Evolutionary conservation across 352 stramenopile genomes (phyloP), one percentile per base, ranked within the genome.

Genomic region (Phytophthora pini): DNA sequence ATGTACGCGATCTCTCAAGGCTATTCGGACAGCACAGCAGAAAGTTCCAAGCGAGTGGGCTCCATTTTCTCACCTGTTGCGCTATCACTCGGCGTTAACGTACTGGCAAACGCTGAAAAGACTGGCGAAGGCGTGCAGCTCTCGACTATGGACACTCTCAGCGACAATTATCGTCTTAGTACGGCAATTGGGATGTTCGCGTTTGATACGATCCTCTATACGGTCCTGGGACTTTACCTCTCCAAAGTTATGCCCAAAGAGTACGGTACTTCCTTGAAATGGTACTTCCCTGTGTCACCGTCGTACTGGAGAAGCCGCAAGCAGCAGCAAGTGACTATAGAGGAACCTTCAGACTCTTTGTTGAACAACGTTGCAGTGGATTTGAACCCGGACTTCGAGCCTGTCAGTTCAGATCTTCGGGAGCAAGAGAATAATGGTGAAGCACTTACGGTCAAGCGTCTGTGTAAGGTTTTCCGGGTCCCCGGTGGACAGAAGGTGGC

Each of bases 231-330:
- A 0, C 65, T 88, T 52, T 98, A 98, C 66, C 77, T 98, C 10
- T 89, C 96, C 26, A 80, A 91, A 52, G 89, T 97, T 7, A 72
- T 98, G n/a, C 95, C 95, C 0, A 94, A 88, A 55, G 85, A 97
- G 60, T 98, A 94, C 61, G 94, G 94, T 3, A 91, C 87, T 29
- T 68, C 76, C 0, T 67, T 90, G 45, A 96, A 95, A 32, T 98
- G 89, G 84, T 97, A 98, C 67, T 98, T 98, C 65, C 79, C 86
- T 0, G 39, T 97, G 12, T 89, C 82, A 3, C 77, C 77, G 1
- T 75, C 67, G 17, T 77, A 77, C 36, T 77, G 70, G 70, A 46
- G 57, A 15, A 54, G 43, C 11, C 54, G 57, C 15, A 51, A 57
- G 29, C 40, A 60, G 17, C 27, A 13, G 24, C 38, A 36, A 43